Evolutionary conservation across 139 green algal genomes (phyloP), one percentile per base, ranked within the genome.

Genomic region (Diplosphaera chodatii): DNA sequence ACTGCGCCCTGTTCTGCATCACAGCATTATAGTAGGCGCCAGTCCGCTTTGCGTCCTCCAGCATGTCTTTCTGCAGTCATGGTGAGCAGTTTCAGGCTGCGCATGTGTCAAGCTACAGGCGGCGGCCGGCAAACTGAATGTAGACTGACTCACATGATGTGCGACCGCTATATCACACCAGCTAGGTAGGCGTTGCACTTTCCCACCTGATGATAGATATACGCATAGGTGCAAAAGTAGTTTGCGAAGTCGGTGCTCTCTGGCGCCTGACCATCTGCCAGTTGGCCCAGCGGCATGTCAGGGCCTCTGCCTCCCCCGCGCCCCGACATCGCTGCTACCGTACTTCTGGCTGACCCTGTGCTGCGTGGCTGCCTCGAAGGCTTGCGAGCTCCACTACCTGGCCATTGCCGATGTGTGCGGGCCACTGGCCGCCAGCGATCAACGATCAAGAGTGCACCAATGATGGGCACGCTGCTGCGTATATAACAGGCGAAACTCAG

Each of bases 191-290:
- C n/a, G n/a, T n/a, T n/a, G n/a, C n/a, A n/a, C n/a, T 21, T 2
- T 27, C 13, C 20, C 33, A 86, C 88, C 89, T 98, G 95, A 69
- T 98, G 93, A 62, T 97, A 98, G 16, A 99, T 79, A 67, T 90
- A 99, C 0, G 82, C 85, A 81, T 94, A 99, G 27, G 93, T 97
- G 84, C 90, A 97, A 68, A 99, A 99, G 74, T 99, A 99, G 78
- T 97, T 97, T 29, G 92, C 90, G 71, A 92, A 99, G 80, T 98
- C 93, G 29, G 88, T 92, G 40, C 80, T 85, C 59, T 94, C 90
- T 3, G 48, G 48, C 13, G 48, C 48, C 48, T 59, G 48, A 3
- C 48, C 48, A 59, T 59, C 48, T 27, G 48, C 13, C 48, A 59
- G 16, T 5, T 10, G 48, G 8, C 48, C 48, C 16, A 25, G 4